A percentile compares a stretch with the other conserved stretches of the same genome.
Conservation (phyloP, 352 stramenopile species). For the Phytopythium chamaehyphon region DNA sequence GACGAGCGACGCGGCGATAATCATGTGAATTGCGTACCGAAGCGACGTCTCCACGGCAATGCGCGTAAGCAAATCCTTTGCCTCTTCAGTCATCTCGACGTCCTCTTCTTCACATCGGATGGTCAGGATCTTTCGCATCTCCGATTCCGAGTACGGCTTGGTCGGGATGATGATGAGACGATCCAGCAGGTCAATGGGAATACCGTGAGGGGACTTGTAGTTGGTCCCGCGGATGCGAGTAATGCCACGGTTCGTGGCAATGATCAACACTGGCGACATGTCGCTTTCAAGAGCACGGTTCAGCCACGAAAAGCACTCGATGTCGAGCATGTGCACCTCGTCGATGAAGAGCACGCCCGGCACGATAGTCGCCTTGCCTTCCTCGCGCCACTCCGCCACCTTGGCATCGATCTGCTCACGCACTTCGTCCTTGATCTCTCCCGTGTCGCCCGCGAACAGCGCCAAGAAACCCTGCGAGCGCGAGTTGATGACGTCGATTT, state of each 20-base stretch:
- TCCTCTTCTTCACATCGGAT: conserved; percentile 98
- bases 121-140: conserved; percentile 96
- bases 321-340: conserved; percentile 99
- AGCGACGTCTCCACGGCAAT: conserved; percentile 98
- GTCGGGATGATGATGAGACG: conserved; percentile 99
- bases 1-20: conserved; percentile 96
- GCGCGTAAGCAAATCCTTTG: conserved; percentile 96
- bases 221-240: conserved; percentile 98
- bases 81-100: conserved; percentile 97
- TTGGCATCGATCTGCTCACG: conserved; percentile 99
- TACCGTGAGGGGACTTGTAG: conserved; percentile 98
- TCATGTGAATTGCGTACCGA: conserved; percentile 99
- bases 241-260: conserved; percentile 99
- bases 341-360: conserved; percentile 99
- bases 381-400: conserved; percentile 94
- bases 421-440: conserved; percentile 99
- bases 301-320: conserved; percentile 99
- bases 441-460: conserved; percentile 98
- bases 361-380: conserved; percentile 97
- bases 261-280: conserved; percentile 98
- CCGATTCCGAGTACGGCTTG: conserved; percentile 92
- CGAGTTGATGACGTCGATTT: conserved; percentile 99
- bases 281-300: conserved; percentile 98
- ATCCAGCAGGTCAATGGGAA: conserved; percentile 98
- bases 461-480: conserved; percentile 98